A percentile compares a stretch with the other conserved stretches of the same genome.
Evolutionary conservation across 2,329 filamentous ascomycete species (phyloP).

Genomic region (Trichoderma sp.): DNA sequence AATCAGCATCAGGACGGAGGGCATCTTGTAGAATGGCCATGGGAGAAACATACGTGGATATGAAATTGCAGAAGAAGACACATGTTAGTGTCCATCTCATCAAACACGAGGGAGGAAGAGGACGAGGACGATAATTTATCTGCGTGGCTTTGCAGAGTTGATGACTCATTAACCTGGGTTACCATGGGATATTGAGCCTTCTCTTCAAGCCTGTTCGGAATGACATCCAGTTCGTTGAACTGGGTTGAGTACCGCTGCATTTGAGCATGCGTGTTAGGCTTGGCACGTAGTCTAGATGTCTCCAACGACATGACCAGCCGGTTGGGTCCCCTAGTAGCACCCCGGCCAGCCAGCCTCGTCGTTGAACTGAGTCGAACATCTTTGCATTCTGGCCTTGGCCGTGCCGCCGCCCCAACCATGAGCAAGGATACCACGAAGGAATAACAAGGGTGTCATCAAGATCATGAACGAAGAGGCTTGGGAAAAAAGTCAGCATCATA

Average conservation of each 20-base stretch:
- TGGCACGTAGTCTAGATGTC: neutral
- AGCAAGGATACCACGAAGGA: neutral
- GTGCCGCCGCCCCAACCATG: neutral
- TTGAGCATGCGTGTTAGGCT: neutral
- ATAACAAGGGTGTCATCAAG: neutral
- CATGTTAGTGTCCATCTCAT: neutral
- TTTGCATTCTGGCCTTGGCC: too few species aligned
- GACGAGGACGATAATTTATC: too few species aligned
- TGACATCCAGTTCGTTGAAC: slow-evolving; percentile 36
- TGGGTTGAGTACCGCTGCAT: slow-evolving; percentile 23
- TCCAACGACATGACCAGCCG: too few species aligned
- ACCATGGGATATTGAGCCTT: neutral
- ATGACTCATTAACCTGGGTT: neutral
- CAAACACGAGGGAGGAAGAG: too few species aligned
- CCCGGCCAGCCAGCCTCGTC: too few species aligned
- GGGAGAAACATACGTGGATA: neutral
- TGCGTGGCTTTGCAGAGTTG: too few species aligned
- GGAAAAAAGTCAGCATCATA: neutral
- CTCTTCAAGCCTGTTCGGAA: slow-evolving; percentile 31
- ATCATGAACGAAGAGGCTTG: neutral
- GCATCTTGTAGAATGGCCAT: neutral
- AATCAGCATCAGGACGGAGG: neutral
- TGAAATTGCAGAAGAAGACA: neutral
- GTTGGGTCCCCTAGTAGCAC: too few species aligned
- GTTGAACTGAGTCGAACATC: too few species aligned